Percentiles rank a stretch among this genome's conserved stretches.
Evolutionary conservation across 2,329 filamentous ascomycete genomes (phyloP).

Genomic region (Xylaria sp.): DNA sequence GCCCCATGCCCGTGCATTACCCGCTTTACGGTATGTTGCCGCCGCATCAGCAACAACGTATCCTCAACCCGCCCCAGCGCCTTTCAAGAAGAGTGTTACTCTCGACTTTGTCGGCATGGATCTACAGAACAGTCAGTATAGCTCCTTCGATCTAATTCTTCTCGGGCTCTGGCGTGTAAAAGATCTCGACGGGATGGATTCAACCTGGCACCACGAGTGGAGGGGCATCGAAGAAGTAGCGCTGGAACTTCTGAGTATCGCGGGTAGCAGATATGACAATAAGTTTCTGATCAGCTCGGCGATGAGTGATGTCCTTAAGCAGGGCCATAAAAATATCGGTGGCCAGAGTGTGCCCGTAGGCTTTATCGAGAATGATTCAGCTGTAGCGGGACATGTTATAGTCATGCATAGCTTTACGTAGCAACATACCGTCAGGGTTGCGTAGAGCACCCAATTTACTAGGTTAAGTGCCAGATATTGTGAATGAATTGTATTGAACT

Average conservation of each 20-base stretch:
- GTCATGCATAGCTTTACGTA: conserved; percentile 96
- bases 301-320: conserved; percentile 85
- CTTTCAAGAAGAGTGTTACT: conserved; percentile 80
- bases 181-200: conserved; percentile 97
- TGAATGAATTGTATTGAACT: no score
- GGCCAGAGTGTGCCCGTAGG: conserved; percentile 95
- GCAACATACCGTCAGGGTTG: conserved; percentile 98
- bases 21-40: conserved; percentile 94
- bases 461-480: no score
- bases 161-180: conserved; percentile 96
- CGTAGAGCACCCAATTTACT: no score
- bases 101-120: conserved; percentile 90
- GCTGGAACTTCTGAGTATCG: conserved; percentile 97
- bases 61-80: conserved; percentile 89
- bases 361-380: conserved; percentile 98
- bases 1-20: conserved; percentile 88
- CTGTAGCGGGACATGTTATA: conserved; percentile 91
- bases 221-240: conserved; percentile 94
- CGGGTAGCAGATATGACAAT: conserved; percentile 99
- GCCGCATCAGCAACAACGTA: conserved; percentile 91
- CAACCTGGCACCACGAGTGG: conserved; percentile 93
- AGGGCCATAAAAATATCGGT: conserved; percentile 98
- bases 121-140: conserved; percentile 93
- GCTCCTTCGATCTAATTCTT: conserved; percentile 97
- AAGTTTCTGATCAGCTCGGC: conserved; percentile 91